Evolutionary conservation across 2,329 filamentous ascomycete species (phyloP), one percentile per base, ranked within the genome.

Genomic region (Nakataea oryzae): DNA sequence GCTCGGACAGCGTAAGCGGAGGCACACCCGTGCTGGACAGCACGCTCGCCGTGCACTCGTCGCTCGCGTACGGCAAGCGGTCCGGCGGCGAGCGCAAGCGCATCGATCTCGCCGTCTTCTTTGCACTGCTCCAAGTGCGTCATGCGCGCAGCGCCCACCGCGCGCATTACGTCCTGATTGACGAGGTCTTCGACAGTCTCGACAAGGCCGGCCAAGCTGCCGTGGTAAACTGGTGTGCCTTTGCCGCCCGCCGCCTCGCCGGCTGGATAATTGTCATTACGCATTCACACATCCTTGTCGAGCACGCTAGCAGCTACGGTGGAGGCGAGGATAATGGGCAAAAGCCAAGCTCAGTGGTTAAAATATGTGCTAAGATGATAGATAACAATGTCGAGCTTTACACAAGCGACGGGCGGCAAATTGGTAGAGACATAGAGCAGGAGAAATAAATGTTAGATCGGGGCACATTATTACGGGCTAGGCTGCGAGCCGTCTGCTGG

Each of bases 31-130:
- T 68, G 50, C 66, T 73, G n/a, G 68, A 71, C 61, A 64, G 62
- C 13, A 66, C 68, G 8, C 65, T 70, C 5, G 64, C 64, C 60
- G 41, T 50, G 4, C 41, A 50, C 41, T 21, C 41, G 63, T 70
- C 24, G 60, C 65, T 72, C 11, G 68, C 66, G 3, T 72, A 73
- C 60, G 66, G 69, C 21, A 74, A 74, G 65, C 68, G 68, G n/a
- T 72, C 70, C 64, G 68, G 70, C 29, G 72, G 72, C 61, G 71
- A 74, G 66, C 70, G 72, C n/a, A 74, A 72, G 58, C 70, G 72
- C 55, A 68, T 73, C 41, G 71, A 73, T 63, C 69, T 74, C 0
- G 72, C 72, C 28, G 66, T 74, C 24, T 73, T 74, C 64, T 73
- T 73, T 55, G 70, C 71, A 14, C 66, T 74, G 24, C 65, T 72